Conservation (phyloP, 495 filamentous ascomycete species). For the Penicillium manginii region DNA sequence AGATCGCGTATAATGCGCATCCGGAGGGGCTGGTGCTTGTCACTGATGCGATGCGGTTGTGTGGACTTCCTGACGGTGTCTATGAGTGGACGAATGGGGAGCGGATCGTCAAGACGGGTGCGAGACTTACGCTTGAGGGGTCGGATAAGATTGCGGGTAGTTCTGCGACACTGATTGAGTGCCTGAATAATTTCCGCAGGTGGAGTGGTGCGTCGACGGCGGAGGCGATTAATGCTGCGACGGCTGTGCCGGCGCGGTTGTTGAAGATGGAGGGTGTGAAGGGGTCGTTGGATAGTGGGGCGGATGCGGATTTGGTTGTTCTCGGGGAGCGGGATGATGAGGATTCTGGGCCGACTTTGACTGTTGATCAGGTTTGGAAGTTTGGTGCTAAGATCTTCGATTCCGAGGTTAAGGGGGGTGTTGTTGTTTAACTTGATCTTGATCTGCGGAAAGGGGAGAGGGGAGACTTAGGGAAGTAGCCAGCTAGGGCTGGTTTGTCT, state of each 20-base stretch:
- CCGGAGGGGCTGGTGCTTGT: conserved; percentile 60
- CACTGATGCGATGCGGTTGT: conserved; percentile 64
- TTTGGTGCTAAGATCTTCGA: conserved; percentile 62
- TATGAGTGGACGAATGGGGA: conserved; percentile 83
- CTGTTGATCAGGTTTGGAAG: conserved; percentile 78
- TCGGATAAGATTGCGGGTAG: conserved; percentile 73
- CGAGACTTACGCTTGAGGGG: conserved; percentile 67
- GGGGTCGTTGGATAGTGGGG: conserved; percentile 66
- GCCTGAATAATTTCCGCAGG: conserved; percentile 76
- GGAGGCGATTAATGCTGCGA: conserved; percentile 69
- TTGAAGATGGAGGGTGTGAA: conserved; percentile 68
- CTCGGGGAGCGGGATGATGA: conserved; percentile 57
- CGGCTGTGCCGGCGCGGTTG: conserved; percentile 73
- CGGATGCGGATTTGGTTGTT: conserved; percentile 81
- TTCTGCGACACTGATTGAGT: conserved; percentile 74
- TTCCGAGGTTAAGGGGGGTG: conserved; percentile 26
- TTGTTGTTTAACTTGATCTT: conserved; percentile 1
- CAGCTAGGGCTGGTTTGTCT: too few relatives aligned
- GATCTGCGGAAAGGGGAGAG: too few relatives aligned
- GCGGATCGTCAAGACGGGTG: conserved; percentile 67
- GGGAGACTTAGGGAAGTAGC: too few relatives aligned
- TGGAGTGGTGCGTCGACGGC: conserved; percentile 69
- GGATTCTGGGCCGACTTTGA: conserved; percentile 50
- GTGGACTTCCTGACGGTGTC: conserved; percentile 72
- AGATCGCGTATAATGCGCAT: conserved; percentile 61